A percentile compares a stretch with the other conserved stretches of the same genome.
Conservation (phyloP, 352 stramenopile genomes). For the Pilasporangium apinafurcum region DNA sequence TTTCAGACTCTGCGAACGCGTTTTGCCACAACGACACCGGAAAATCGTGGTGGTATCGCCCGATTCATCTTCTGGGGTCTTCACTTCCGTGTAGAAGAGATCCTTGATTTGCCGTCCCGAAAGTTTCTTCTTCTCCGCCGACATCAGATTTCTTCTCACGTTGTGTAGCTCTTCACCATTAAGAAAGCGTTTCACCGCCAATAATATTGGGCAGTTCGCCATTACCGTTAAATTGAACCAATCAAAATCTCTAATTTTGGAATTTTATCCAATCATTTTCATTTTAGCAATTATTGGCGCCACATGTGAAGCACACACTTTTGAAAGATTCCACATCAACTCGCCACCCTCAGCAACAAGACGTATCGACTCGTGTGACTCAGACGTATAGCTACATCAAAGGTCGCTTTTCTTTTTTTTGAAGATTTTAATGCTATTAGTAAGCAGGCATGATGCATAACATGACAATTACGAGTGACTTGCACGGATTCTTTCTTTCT, state of each 20-base stretch:
- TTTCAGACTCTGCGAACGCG: conserved; percentile 37
- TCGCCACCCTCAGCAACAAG: no score
- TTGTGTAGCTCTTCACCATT: no score
- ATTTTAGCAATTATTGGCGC: conserved; percentile 2
- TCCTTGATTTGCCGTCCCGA: conserved; percentile 37
- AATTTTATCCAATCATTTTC: conserved; percentile 1
- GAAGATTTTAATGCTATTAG: no score
- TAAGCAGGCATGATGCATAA: no score
- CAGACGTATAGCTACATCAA: no score
- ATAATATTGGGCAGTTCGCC: conserved; percentile 5
- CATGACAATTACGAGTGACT: no score
- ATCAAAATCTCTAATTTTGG: background rate
- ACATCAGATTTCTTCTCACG: no score
- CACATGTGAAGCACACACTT: background rate
- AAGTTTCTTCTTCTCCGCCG: conserved; percentile 17
- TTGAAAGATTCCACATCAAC: no score
- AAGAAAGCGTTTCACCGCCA: background rate
- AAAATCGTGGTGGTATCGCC: conserved; percentile 17
- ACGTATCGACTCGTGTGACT: no score
- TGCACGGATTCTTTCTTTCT: no score
- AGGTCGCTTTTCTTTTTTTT: no score
- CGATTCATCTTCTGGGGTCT: conserved; percentile 2
- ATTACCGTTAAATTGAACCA: conserved; percentile 2
- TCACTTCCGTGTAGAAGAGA: conserved; percentile 39
- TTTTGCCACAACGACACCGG: conserved; percentile 60